These are phyloP conservation scores for Diaporthe vaccinii DNA, from an alignment of 2,329 filamentous ascomycete genomes.

Conservation along the genomic window DNA sequence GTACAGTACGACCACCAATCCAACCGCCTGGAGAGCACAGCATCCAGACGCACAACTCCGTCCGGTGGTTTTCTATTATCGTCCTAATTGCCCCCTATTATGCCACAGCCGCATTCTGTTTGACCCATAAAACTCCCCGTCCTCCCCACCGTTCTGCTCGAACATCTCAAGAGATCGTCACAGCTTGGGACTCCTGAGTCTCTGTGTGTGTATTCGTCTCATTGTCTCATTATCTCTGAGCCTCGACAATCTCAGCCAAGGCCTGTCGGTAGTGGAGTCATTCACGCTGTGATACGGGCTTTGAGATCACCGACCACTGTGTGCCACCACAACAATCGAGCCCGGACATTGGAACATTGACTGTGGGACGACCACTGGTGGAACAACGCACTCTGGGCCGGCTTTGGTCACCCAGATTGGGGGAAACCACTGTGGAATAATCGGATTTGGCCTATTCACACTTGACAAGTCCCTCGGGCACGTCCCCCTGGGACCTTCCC, in stretches of 20 bases:
- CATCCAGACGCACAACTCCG: constrained; percentile 21
- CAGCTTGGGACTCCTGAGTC: constrained; percentile 7
- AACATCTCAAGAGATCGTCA: constrained; percentile 20
- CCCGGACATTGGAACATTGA: not conserved
- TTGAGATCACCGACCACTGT: constrained; percentile 2
- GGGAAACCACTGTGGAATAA: not conserved
- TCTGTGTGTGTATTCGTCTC: constrained; percentile 20
- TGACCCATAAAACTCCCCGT: constrained; percentile 24
- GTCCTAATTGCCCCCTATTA: constrained; percentile 19
- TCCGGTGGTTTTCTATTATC: constrained; percentile 15
- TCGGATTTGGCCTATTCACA: not conserved
- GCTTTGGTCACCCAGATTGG: not conserved
- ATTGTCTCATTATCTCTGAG: constrained; percentile 21
- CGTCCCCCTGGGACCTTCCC: constrained; percentile 30
- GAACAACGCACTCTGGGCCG: not conserved
- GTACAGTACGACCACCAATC: not conserved
- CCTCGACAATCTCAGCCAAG: constrained; percentile 23
- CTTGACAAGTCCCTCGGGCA: constrained; percentile 18
- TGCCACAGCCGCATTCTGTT: not conserved
- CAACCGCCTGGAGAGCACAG: constrained; percentile 5
- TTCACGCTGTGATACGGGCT: not conserved
- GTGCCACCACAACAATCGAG: not conserved
- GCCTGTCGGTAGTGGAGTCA: not conserved
- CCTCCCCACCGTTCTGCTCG: constrained; percentile 9
- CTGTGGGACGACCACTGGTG: constrained; percentile 9